phyloP scores from a whole-genome alignment of 495 filamentous ascomycete species.

The Aspergillus bridgeri region DNA sequence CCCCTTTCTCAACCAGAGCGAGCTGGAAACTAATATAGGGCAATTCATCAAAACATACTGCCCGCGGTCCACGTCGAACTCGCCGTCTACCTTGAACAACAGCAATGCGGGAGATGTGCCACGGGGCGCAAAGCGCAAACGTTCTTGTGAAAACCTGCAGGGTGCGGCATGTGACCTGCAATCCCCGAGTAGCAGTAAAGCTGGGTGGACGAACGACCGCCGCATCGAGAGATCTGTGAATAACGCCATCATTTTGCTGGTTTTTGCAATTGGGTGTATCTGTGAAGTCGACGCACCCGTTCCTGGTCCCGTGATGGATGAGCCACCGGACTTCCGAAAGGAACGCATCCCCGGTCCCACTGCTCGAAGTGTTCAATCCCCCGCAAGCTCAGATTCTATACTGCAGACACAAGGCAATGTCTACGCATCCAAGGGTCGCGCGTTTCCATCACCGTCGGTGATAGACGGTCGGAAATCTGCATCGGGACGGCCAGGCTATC shows the following conservation, averaged over 20 bases:
- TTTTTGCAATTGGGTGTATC: conserved; percentile 83
- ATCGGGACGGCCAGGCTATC: conserved; percentile 16
- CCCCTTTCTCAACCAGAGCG: conserved; percentile 68
- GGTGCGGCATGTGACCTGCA: conserved; percentile 23
- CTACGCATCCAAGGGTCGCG: conserved; percentile 21
- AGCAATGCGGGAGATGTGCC: conserved; percentile 18
- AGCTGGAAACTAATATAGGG: conserved; percentile 48
- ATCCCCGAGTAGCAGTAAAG: conserved; percentile 10
- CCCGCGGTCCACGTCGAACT: conserved; percentile 19
- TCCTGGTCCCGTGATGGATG: conserved; percentile 53
- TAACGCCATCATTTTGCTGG: conserved; percentile 75
- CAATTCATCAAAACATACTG: conserved; percentile 47
- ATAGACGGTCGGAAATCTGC: conserved; percentile 12
- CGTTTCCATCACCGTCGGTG: conserved; percentile 23
- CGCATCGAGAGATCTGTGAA: conserved; percentile 43
- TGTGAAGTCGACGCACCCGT: conserved; percentile 60
- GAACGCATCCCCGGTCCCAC: conserved; percentile 27
- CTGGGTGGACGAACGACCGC: conserved; percentile 7
- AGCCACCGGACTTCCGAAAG: conserved; percentile 22
- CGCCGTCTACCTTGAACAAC: conserved; percentile 16
- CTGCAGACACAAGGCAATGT: conserved; percentile 16
- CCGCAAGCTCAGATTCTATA: conserved; percentile 26
- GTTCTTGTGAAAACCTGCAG: conserved; percentile 32
- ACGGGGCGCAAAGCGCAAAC: conserved; percentile 43
- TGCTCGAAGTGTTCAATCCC: conserved; percentile 24